Evolutionary conservation across 1,284 basidiomycete genomes (phyloP), one percentile per base, ranked within the genome.

Genomic region (Rhodofomes roseus): DNA sequence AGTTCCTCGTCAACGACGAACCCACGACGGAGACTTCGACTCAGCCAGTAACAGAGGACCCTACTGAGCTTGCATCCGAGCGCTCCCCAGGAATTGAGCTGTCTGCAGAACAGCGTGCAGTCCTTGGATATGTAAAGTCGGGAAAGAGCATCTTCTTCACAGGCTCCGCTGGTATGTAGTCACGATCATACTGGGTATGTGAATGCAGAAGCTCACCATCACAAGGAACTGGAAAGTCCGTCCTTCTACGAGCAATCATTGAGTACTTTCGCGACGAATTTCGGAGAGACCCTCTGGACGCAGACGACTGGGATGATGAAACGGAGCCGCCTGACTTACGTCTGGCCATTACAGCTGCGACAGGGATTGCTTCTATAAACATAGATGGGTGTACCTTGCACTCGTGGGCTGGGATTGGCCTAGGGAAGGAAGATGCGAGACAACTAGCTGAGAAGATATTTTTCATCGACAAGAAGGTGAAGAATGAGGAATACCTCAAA

Each of bases 381-480:
- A 93, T 98, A 59, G 95, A 94, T 5, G 96, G 96, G 25, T 84
- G 89, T 34, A 98, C 96, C 0, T 79, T 98, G n/a, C 96, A 98
- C 72, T 96, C 94, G 2, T 98, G 96, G 77, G 87, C 92, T 2
- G 90, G 95, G 0, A 90, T 96, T 58, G 95, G 95, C 0, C 76
- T 98, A 0, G 96, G 92, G 0, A 78, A 85, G 11, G 94, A 94
- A 59, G 66, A 73, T 1, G 81, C 83, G 1, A 79, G 89, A 34
- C 78, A 82, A 7, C 78, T 98, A 1, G 81, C 83, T 5, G 77
- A 69, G 1, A 94, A 89, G 71, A 78, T 98, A 59, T 73, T 77
- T n/a, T 72, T 73, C 0, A 68, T 77, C 18, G 41, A 61, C 9
- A 57, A 46, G 55, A 79, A 71, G 63, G 89, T 85, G 74, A 91